phyloP scores from a whole-genome alignment of 2,329 filamentous ascomycete genomes.

The Ophiostoma perfectum region DNA sequence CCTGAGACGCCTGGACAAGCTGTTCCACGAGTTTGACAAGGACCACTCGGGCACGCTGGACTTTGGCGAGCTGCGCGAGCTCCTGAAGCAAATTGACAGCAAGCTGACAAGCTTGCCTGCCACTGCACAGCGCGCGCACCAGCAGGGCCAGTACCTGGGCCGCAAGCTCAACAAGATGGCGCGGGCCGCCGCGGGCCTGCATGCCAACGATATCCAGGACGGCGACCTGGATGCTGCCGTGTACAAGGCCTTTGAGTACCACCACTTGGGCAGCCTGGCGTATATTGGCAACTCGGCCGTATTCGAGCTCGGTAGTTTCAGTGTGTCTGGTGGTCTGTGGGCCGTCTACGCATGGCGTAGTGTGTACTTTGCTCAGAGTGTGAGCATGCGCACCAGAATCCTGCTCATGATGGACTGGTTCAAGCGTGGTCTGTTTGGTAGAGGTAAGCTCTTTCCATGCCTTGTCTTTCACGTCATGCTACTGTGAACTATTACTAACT shows the following conservation, averaged over 20 bases:
- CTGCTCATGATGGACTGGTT: slow-evolving; percentile 97
- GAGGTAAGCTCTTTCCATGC: slow-evolving; percentile 59
- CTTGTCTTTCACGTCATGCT: not conserved
- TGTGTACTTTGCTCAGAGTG: slow-evolving; percentile 95
- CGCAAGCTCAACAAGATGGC: slow-evolving; percentile 92
- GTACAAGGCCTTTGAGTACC: slow-evolving; percentile 93
- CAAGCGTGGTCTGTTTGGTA: slow-evolving; percentile 91
- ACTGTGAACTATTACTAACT: not conserved
- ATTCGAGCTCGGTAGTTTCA: slow-evolving; percentile 81
- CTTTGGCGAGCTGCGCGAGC: slow-evolving; percentile 83
- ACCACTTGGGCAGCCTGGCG: slow-evolving; percentile 82
- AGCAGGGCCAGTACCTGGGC: slow-evolving; percentile 89
- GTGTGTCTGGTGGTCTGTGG: slow-evolving; percentile 73
- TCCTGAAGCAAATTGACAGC: slow-evolving; percentile 85
- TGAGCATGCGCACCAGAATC: slow-evolving; percentile 82
- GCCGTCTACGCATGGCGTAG: slow-evolving; percentile 95
- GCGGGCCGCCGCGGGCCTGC: slow-evolving; percentile 66
- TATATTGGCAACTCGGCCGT: slow-evolving; percentile 96
- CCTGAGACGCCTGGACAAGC: slow-evolving; percentile 79
- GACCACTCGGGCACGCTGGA: slow-evolving; percentile 91
- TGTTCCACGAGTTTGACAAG: slow-evolving; percentile 88
- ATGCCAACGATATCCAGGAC: slow-evolving; percentile 73
- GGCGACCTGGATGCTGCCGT: slow-evolving; percentile 88
- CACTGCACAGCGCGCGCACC: slow-evolving; percentile 91
- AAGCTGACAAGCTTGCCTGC: slow-evolving; percentile 93